Conservation (phyloP, 2,329 filamentous ascomycete genomes). For the Diaporthe vexans region DNA sequence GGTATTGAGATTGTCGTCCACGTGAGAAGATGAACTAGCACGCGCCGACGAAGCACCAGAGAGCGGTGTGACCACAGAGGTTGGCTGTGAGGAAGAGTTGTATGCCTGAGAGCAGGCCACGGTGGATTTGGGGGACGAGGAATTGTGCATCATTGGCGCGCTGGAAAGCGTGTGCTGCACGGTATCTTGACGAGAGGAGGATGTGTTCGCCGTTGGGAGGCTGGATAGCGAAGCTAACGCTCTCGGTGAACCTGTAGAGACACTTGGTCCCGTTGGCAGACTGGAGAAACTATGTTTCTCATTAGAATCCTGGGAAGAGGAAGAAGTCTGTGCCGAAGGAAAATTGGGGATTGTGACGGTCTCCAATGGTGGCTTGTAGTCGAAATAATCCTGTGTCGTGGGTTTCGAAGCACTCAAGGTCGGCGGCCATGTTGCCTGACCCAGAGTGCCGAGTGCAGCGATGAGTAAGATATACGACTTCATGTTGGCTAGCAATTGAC, state of each 20-base stretch:
- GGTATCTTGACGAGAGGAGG: not conserved
- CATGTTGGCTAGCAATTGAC: slow-evolving; percentile 11
- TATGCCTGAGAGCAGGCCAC: not conserved
- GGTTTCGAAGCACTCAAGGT: not conserved
- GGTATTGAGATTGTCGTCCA: not conserved
- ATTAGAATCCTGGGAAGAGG: not conserved
- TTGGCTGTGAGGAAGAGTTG: not conserved
- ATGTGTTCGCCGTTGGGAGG: not conserved
- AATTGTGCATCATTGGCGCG: not conserved
- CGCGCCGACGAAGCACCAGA: not conserved
- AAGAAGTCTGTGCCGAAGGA: not conserved
- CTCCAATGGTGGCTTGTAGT: not conserved
- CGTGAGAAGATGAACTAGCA: not conserved
- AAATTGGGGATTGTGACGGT: not conserved
- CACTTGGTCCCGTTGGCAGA: not conserved
- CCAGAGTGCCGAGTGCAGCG: not conserved
- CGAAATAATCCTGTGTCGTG: no score
- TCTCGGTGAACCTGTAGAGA: not conserved
- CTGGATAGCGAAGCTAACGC: not conserved
- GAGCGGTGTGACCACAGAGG: not conserved
- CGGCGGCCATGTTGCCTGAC: not conserved
- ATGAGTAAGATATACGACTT: slow-evolving; percentile 9
- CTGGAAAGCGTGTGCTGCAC: not conserved
- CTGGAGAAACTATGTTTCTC: not conserved
- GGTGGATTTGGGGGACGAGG: not conserved